Base-by-base conservation (phyloP, 345 rosid species). In the Gossypium bickii region DNA sequence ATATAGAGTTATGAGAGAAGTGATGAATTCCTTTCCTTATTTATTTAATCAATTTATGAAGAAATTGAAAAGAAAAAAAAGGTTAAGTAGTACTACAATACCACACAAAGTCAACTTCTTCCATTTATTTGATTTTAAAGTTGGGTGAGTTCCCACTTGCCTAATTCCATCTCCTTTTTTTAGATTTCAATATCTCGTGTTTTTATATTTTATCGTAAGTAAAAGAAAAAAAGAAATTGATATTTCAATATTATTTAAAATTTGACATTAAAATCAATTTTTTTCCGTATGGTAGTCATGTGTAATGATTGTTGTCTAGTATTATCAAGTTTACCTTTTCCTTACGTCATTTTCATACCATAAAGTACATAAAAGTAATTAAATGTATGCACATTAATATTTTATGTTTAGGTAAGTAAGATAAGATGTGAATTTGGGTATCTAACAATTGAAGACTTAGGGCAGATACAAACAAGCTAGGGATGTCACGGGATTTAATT, bases 131-230 rank as follows among this genome's bases (percentile, higher is more conserved):
- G 51, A 61, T 24, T 70, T 41, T 69, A 62, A 51, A 76, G 67
- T 70, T 24, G 66, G 81, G 80, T 63, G 80, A 82, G 82, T 59
- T 72, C 83, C 80, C 82, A 80, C 85, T 72, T 61, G 80, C 82
- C 84, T 56, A 80, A 74, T 80, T 71, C 58, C 18, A 16, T 53
- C 22, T 53, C 22, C 58, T 53, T 20, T n/a, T 16, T 17, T 53
- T n/a, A 9, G 20, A 16, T 16, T 53, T 53, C 58, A 53, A 17
- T 16, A 17, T 53, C 18, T 34, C 7, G 7, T 34, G 41, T 34
- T 1, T 34, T 34, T 5, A 34, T 4, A 34, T 5, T 34, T 34
- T 34, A 34, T 34, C 7, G 7, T 34, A 34, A 34, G 41, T 34
- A 34, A 34, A 34, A 29, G 24, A 1, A 3, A 3, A 2, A 29